A percentile compares a stretch with the other conserved stretches of the same genome.
Evolutionary conservation across 805 yeast genomes (phyloP).

Genomic region (Candida ortonii): DNA sequence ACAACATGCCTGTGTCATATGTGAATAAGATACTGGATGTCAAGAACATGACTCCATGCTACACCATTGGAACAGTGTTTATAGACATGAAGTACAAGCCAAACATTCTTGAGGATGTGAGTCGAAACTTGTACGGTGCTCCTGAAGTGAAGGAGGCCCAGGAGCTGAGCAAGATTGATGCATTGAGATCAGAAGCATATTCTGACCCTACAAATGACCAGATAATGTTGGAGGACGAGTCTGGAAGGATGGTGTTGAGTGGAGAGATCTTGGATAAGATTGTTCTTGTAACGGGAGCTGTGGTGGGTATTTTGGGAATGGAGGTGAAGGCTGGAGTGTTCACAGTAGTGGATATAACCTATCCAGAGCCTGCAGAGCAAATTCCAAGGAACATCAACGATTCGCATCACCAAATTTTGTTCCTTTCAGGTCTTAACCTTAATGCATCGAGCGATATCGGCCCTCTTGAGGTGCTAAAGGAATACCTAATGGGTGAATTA

Average conservation of each 20-base stretch:
- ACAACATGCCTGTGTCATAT: slow-evolving; percentile 28
- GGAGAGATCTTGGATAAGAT: slow-evolving; percentile 58
- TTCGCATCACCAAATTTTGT: slow-evolving; percentile 49
- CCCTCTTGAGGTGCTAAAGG: slow-evolving; percentile 57
- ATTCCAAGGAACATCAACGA: slow-evolving; percentile 28
- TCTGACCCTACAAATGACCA: slow-evolving; percentile 55
- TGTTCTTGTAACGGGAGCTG: slow-evolving; percentile 83
- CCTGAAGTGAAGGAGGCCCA: slow-evolving; percentile 34
- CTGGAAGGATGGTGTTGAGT: slow-evolving; percentile 76
- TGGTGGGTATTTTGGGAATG: slow-evolving; percentile 82
- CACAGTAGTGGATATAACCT: slow-evolving; percentile 75
- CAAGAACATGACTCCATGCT: slow-evolving; percentile 56
- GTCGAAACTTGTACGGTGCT: slow-evolving; percentile 52
- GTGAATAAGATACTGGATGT: slow-evolving; percentile 61
- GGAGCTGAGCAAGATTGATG: slow-evolving; percentile 20
- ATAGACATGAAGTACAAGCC: slow-evolving; percentile 84
- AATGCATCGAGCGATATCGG: slow-evolving; percentile 41
- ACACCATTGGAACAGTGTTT: slow-evolving; percentile 85
- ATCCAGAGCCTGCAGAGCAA: slow-evolving; percentile 67
- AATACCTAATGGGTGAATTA: slow-evolving; percentile 69
- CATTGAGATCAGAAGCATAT: slow-evolving; percentile 41
- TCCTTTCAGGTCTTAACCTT: slow-evolving; percentile 74
- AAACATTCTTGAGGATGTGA: slow-evolving; percentile 78
- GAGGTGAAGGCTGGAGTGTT: slow-evolving; percentile 82
- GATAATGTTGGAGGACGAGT: slow-evolving; percentile 84